Conservation (phyloP, 768 basidiomycete genomes). For the Sporobolomyces phaffii region DNA sequence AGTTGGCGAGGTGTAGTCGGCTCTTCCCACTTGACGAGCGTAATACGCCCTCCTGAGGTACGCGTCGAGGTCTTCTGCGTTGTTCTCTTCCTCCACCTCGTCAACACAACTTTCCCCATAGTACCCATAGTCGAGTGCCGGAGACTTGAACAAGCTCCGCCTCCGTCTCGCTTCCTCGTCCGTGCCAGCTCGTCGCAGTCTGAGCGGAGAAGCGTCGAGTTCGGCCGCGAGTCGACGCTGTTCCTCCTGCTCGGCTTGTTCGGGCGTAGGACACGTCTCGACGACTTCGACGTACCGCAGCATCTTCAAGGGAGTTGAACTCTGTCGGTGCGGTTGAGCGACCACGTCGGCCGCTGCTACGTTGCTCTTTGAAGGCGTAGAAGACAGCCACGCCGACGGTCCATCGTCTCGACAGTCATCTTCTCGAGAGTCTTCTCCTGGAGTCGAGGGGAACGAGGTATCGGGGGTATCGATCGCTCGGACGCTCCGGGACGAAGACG, state of each 20-base stretch:
- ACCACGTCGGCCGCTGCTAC: neutral
- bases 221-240: neutral
- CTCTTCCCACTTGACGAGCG: neutral
- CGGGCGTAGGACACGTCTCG: slow-evolving; percentile 12
- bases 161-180: no score
- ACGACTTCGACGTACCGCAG: neutral
- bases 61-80: no score
- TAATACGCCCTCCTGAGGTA: no score
- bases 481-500: neutral
- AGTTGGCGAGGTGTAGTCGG: neutral
- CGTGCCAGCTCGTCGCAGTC: neutral
- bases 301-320: no score
- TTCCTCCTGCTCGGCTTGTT: neutral
- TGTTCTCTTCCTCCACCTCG: neutral
- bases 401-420: neutral
- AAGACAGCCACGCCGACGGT: neutral
- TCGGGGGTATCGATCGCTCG: slow-evolving; percentile 2
- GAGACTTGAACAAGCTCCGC: no score
- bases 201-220: neutral
- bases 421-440: neutral
- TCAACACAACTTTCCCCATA: neutral
- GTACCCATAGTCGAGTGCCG: no score
- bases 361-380: slow-evolving; percentile 1
- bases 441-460: slow-evolving; percentile 4
- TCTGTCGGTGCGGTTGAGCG: neutral